Base-by-base conservation (phyloP, 139 green algal species). In the Micractinium sp. region DNA sequence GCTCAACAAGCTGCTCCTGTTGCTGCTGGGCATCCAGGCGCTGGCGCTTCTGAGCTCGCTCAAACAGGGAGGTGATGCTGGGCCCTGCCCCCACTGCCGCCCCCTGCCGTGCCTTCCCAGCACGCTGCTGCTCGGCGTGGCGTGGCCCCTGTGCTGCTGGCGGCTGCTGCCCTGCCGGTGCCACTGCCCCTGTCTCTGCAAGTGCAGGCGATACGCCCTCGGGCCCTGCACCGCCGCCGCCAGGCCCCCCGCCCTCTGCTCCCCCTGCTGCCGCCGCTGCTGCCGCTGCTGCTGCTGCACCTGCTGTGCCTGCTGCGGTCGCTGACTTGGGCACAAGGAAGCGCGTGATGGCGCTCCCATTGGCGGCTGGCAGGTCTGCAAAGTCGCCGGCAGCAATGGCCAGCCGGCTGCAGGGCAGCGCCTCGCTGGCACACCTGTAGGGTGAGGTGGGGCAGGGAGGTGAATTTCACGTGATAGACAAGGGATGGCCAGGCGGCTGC, bases 371-470 rank as follows among this genome's bases (percentile, higher is more conserved):
- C 39, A 87, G 83, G 31, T 89, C 71, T 20, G 53, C 16, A 74
- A 97, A 97, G n/a, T 96, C 92, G 0, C 89, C 92, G 0, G 94
- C 94, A 4, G 90, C 86, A 20, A 98, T 80, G 12, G 94, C 95
- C 39, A 98, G 91, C 16, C 95, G 90, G 31, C 74, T 87, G 90
- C 95, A 96, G 5, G 96, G 95, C 77, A 96, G 76, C 23, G 93
- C 89, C 56, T 96, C 93, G 33, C 61, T 36, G 31, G 88, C 73
- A 47, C 81, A 89, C 89, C 91, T 91, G 82, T 27, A 61, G 16
- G 73, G 75, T 18, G 53, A 1, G 16, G 80, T 66, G 25, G 27
- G 74, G 29, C 3, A 79, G 36, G 22, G 41, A 16, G 0, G 27
- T 74, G 67, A 56, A 33, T 36, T 27, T 27, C 19, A 53, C 61